Evolutionary conservation across 768 basidiomycete genomes (phyloP).

Genomic region (Pleurotus salmoneostramineus): DNA sequence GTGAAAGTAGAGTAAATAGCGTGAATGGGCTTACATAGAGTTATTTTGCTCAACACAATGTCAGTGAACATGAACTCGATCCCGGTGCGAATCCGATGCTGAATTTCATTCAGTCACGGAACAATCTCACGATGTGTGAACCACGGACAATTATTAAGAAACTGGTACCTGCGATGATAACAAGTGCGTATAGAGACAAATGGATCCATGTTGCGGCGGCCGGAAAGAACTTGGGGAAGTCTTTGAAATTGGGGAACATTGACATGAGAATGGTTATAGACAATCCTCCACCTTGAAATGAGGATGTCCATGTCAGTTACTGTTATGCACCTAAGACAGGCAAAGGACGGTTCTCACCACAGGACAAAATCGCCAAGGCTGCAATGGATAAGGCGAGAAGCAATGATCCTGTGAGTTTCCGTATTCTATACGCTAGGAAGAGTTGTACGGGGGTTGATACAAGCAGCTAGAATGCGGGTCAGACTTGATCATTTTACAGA

Average conservation of each 20-base stretch:
- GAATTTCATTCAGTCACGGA: neutral
- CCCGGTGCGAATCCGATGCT: slow-evolving; percentile 26
- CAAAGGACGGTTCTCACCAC: slow-evolving; percentile 17
- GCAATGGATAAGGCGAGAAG: slow-evolving; percentile 23
- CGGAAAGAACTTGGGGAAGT: slow-evolving; percentile 24
- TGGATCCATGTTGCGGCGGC: slow-evolving; percentile 42
- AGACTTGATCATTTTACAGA: neutral
- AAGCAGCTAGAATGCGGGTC: slow-evolving; percentile 21
- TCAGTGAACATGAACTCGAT: slow-evolving; percentile 24
- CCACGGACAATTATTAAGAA: slow-evolving; percentile 36
- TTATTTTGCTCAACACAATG: slow-evolving; percentile 29
- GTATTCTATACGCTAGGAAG: slow-evolving; percentile 37
- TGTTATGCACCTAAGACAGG: neutral
- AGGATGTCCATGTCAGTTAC: neutral
- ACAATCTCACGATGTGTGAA: neutral
- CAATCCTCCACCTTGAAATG: slow-evolving; percentile 20
- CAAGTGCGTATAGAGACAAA: slow-evolving; percentile 39
- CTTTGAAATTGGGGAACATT: slow-evolving; percentile 19
- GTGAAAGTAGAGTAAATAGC: neutral
- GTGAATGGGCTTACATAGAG: slow-evolving; percentile 16
- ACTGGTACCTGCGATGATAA: slow-evolving; percentile 40
- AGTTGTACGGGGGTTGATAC: slow-evolving; percentile 37
- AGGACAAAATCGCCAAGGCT: slow-evolving; percentile 22
- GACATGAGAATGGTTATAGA: slow-evolving; percentile 24
- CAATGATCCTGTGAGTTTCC: slow-evolving; percentile 22